phyloP scores from a whole-genome alignment of 2,329 filamentous ascomycete genomes.

The Coniochaeta prunicola region DNA sequence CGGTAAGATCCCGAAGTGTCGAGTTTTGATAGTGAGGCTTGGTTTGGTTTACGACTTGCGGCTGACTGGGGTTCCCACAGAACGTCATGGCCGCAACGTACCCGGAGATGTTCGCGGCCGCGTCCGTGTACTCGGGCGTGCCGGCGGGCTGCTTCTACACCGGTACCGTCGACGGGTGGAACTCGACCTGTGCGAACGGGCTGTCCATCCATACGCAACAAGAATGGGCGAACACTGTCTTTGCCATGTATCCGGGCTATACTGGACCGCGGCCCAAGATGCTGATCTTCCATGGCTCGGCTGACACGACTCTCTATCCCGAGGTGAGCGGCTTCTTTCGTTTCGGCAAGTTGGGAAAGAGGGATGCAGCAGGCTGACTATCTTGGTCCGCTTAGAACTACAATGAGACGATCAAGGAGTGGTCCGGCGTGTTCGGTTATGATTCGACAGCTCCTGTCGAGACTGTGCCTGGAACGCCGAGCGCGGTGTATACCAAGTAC shows the following conservation, averaged over 20 bases:
- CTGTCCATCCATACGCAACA: constrained; percentile 31
- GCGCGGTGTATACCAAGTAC: constrained; percentile 24
- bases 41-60: no score
- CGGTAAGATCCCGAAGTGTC: constrained; percentile 9
- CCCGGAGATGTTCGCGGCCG: constrained; percentile 46
- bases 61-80: not conserved
- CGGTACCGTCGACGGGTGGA: constrained; percentile 38
- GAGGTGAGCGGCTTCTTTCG: constrained; percentile 2
- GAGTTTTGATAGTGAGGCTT: not conserved
- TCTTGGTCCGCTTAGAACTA: constrained; percentile 5
- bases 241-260: constrained; percentile 44
- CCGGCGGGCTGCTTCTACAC: constrained; percentile 46
- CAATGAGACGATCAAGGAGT: constrained; percentile 28
- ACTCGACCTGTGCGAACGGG: constrained; percentile 45
- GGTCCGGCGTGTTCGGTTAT: constrained; percentile 36
- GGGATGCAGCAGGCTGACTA: not conserved
- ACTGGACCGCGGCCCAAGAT: constrained; percentile 31
- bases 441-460: constrained; percentile 11
- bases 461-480: constrained; percentile 22
- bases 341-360: constrained; percentile 18
- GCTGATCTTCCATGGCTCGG: constrained; percentile 25
- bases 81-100: constrained; percentile 46
- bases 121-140: constrained; percentile 43
- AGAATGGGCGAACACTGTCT: constrained; percentile 33
- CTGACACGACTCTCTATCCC: constrained; percentile 26